A percentile compares a stretch with the other conserved stretches of the same genome.
These are phyloP conservation scores for Lachnellula suecica DNA, from an alignment of 2,329 filamentous ascomycete species.

Conservation along the genomic window DNA sequence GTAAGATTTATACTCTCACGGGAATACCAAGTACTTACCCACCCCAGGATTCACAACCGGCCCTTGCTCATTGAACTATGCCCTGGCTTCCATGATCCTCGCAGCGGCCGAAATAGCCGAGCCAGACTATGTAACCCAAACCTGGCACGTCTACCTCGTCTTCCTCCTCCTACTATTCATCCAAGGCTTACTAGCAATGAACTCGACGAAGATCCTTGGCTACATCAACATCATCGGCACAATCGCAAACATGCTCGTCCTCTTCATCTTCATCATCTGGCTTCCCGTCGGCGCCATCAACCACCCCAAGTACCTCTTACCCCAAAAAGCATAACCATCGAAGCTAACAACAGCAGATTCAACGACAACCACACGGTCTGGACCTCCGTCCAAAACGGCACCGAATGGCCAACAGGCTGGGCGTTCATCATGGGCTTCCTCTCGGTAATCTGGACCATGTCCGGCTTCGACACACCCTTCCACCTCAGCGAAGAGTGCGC, in stretches of 20 bases:
- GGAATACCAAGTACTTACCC: no score
- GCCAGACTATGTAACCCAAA: conserved; percentile 61
- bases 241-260: conserved; percentile 67
- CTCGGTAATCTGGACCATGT: conserved; percentile 68
- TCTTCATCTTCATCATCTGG: conserved; percentile 65
- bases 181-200: conserved; percentile 62
- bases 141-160: conserved; percentile 68
- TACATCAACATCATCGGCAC: conserved; percentile 69
- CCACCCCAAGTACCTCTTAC: no score
- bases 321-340: no score
- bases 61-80: conserved; percentile 67
- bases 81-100: conserved; percentile 67
- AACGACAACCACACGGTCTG: no score
- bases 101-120: conserved; percentile 68
- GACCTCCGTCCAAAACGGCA: conserved; percentile 66
- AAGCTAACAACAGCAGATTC: no score
- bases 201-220: conserved; percentile 71
- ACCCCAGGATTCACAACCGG: no score
- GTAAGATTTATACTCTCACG: no score
- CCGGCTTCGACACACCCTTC: conserved; percentile 67
- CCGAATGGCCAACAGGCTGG: conserved; percentile 66
- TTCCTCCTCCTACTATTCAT: conserved; percentile 66
- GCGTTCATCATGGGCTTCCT: conserved; percentile 72
- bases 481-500: conserved; percentile 75
- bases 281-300: conserved; percentile 57